These are phyloP conservation scores for Oenanthe sinensis DNA, from an alignment of 129 eudicot species.

Conservation along the genomic window DNA sequence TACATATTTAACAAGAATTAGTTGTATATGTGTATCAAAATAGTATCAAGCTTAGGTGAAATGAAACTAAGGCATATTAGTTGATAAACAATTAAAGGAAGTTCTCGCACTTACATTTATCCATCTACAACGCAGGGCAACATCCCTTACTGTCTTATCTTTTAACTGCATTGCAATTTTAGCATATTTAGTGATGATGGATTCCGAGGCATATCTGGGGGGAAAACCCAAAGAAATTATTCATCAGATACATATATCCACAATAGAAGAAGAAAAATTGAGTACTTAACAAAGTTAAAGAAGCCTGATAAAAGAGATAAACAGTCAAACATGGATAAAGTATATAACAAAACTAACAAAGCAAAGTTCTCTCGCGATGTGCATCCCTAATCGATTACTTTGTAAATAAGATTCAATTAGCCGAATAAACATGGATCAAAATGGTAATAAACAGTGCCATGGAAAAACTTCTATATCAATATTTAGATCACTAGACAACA, in stretches of 20 bases:
- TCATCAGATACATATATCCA: neutral
- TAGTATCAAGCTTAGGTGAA: neutral
- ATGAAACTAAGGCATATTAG: neutral
- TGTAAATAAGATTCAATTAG: neutral
- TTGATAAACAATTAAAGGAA: neutral
- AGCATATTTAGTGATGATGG: slow-evolving; percentile 55
- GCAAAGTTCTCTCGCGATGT: neutral
- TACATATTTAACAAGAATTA: neutral
- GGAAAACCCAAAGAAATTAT: neutral
- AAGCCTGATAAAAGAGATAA: neutral
- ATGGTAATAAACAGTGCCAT: neutral
- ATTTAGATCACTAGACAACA: neutral
- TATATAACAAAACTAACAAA: neutral
- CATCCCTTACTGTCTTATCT: slow-evolving; percentile 82
- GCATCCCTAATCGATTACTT: neutral
- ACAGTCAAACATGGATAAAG: neutral
- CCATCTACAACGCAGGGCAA: slow-evolving; percentile 88
- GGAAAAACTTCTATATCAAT: neutral
- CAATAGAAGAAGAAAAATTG: neutral
- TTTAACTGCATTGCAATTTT: slow-evolving; percentile 68
- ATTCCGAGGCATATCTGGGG: slow-evolving; percentile 66
- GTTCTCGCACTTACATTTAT: slow-evolving; percentile 49
- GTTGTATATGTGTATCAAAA: neutral
- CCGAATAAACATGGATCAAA: neutral
- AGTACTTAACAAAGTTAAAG: neutral